Conservation (phyloP, 768 basidiomycete genomes). For the Termitomyces sp. region DNA sequence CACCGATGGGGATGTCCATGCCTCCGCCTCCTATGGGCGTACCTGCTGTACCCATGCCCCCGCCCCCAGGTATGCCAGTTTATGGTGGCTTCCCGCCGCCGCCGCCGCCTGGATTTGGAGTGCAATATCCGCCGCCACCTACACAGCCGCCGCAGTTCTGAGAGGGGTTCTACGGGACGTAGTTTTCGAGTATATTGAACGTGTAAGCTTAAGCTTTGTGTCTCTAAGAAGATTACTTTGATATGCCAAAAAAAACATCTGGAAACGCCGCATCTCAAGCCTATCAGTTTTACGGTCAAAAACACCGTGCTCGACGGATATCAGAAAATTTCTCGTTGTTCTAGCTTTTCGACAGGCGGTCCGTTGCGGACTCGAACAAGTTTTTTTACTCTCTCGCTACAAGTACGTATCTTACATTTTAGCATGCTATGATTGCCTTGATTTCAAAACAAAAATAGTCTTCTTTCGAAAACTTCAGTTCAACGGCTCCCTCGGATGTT, state of each 20-base stretch:
- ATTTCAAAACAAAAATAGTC: not conserved
- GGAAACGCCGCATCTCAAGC: not conserved
- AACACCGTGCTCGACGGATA: not conserved
- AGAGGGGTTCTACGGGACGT: slow-evolving; percentile 3
- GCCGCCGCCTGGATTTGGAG: slow-evolving; percentile 64
- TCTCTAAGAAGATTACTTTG: not conserved
- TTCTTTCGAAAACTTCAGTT: slow-evolving; percentile 17
- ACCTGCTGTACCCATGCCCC: slow-evolving; percentile 23
- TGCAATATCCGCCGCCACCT: slow-evolving; percentile 44
- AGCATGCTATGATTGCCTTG: not conserved
- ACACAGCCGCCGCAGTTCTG: slow-evolving; percentile 39
- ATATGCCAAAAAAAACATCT: not conserved
- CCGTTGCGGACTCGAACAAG: not conserved
- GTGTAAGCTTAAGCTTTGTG: slow-evolving; percentile 18
- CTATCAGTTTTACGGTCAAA: not conserved
- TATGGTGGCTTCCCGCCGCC: slow-evolving; percentile 60
- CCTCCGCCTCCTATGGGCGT: slow-evolving; percentile 30
- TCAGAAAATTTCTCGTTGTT: not conserved
- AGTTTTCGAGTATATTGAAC: not conserved
- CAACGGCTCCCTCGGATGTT: slow-evolving; percentile 31
- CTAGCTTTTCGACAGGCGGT: not conserved
- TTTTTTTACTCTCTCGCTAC: not conserved
- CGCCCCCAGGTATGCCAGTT: slow-evolving; percentile 39
- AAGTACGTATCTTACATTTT: not conserved
- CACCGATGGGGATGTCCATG: slow-evolving; percentile 40